Evolutionary conservation across 2,329 filamentous ascomycete species (phyloP), one percentile per base, ranked within the genome.

Genomic region (Diaporthe amygdali): DNA sequence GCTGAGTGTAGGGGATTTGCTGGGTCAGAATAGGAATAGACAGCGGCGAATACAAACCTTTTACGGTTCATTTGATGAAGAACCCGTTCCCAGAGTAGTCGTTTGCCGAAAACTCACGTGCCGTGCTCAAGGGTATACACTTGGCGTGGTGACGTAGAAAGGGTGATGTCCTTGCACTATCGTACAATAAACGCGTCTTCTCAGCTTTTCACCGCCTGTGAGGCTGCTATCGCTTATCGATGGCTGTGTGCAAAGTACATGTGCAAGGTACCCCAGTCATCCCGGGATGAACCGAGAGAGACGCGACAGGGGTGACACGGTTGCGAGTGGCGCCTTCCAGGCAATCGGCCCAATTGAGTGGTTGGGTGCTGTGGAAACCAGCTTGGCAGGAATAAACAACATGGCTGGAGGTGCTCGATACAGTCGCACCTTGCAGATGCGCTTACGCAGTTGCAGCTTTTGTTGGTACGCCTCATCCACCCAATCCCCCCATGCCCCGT

Each of bases 381-480:
- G 41, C 66, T 64, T 64, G 59, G 59, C 59, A 64, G 59, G 47
- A 66, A 68, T 72, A 69, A 66, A 71, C 56, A 71, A 64, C 41
- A 64, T 64, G 59, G 59, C 59, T 64, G 59, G 59, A 64, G 30
- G 34, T n/a, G n/a, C n/a, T n/a, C n/a, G n/a, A n/a, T n/a, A 49
- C 66, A 51, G 55, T 67, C 70, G 68, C 70, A 67, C 55, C 54
- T 30, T 69, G 66, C 66, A 63, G 27, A 41, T 55, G 44, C 37
- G 66, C 69, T 52, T 37, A 34, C 61, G 32, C 61, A 54, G 49
- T 56, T 47, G 27, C 59, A 34, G 41, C 22, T 39, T 66, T 44
- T 34, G 56, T 44, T 52, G 46, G 20, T 41, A 63, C 44, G 59
- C 41, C 49, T 71, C 34, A 27, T 32, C 54, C 61, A 66, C 61